Evolutionary conservation across 1,284 basidiomycete species (phyloP), one percentile per base, ranked within the genome.

Genomic region (Tausonia pullulans): DNA sequence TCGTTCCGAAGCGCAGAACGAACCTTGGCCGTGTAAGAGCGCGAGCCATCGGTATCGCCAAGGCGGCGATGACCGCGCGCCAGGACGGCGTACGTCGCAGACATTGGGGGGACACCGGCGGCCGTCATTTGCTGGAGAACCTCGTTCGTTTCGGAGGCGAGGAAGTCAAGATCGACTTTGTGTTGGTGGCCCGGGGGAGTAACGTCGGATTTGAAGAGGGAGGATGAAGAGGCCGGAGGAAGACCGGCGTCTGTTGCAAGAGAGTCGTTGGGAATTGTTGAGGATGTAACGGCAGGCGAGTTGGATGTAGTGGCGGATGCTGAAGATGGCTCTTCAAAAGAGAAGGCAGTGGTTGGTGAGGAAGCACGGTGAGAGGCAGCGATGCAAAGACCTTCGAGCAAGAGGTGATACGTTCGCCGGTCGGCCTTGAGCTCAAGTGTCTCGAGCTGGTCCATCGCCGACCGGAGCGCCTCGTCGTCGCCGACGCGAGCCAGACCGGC

Each of bases 391-490:
- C 62, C 62, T 2, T 53, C 11, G 57, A 63, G 62, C 9, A 53
- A 39, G 16, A 63, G 62, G 14, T 57, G 48, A 11, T 53, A 46
- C 10, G 62, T 63, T 39, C 52, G 56, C 43, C 44, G 48, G 50
- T 63, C 62, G 4, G 62, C 56, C 10, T n/a, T 39, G 57, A 63
- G 49, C 13, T 63, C 62, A 5, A 63, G 62, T 3, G 40, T 14
- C 11, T 27, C 40, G 10, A 59, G 56, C 27, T 63, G 62, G 5
- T 54, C 62, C 56, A 63, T 48, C 2, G 54, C 55, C 40, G 56
- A 53, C 6, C 50, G 16, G 5, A 63, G 57, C 3, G 45, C 62
- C 16, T 58, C 49, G 16, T 44, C 45, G 41, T 63, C 62, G 27
- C 57, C 57, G 9, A 49, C 56, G 48, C 56, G 16, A 10, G 62